Conservation (phyloP, 306 rosid genomes). For the Lotus japonicus region DNA sequence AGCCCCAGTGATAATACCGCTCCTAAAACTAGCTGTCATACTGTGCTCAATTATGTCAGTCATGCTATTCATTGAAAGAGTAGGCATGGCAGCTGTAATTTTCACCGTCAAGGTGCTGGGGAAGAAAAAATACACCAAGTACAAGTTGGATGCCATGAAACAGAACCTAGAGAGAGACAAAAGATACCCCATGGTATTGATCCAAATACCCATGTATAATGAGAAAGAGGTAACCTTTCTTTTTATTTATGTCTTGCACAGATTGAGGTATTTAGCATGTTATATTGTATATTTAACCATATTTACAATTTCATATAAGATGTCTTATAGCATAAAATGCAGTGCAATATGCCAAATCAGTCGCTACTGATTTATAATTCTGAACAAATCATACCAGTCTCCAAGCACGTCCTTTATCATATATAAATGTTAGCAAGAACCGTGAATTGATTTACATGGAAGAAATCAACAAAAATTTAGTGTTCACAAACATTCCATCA, state of each 20-base stretch:
- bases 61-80: slow-evolving; percentile 50
- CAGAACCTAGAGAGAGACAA: slow-evolving; percentile 35
- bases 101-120: slow-evolving; percentile 39
- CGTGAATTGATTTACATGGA: slow-evolving; percentile 1
- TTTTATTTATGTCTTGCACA: neutral
- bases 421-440: neutral
- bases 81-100: slow-evolving; percentile 35
- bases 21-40: slow-evolving; percentile 33
- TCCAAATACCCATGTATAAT: slow-evolving; percentile 57
- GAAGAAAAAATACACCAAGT: slow-evolving; percentile 41
- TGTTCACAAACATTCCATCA: neutral
- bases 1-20: slow-evolving; percentile 39
- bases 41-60: slow-evolving; percentile 49
- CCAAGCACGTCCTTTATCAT: slow-evolving; percentile 1
- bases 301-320: slow-evolving; percentile 2
- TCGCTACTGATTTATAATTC: neutral
- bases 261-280: neutral
- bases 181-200: slow-evolving; percentile 40
- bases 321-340: neutral
- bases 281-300: neutral
- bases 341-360: neutral
- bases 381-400: slow-evolving; percentile 4
- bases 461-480: slow-evolving; percentile 14
- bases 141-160: slow-evolving; percentile 40
- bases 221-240: slow-evolving; percentile 52